phyloP scores from a whole-genome alignment of 257 asterid genomes.

The Echium plantagineum region DNA sequence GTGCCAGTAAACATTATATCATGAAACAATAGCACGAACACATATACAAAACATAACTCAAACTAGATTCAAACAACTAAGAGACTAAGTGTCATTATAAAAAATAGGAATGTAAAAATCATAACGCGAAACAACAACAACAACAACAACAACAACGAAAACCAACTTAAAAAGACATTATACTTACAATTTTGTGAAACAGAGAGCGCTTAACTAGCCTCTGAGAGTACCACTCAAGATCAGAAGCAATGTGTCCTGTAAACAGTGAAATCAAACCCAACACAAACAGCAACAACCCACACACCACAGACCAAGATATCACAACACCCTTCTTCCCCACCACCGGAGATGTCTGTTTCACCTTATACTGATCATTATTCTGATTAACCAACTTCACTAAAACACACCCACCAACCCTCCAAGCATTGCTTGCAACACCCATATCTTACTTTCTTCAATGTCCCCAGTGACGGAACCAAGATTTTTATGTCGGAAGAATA shows the following conservation, averaged over 20 bases:
- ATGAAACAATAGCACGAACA: too few relatives aligned
- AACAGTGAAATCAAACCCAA: constrained; percentile 71
- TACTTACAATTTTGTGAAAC: constrained; percentile 36
- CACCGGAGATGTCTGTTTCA: constrained; percentile 7
- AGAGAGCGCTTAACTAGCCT: constrained; percentile 43
- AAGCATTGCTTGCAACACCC: constrained; percentile 51
- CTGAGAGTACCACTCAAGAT: constrained; percentile 76
- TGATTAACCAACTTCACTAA: constrained; percentile 16
- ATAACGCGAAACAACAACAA: too few relatives aligned
- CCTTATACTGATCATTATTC: constrained; percentile 13
- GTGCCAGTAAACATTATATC: too few relatives aligned
- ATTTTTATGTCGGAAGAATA: too few relatives aligned
- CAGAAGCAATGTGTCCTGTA: constrained; percentile 78
- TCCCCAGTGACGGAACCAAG: not conserved
- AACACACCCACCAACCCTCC: constrained; percentile 31
- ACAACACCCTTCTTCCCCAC: constrained; percentile 24
- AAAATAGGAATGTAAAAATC: too few relatives aligned
- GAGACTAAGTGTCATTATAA: too few relatives aligned
- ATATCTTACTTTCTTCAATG: constrained; percentile 23
- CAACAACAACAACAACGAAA: too few relatives aligned
- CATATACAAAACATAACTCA: too few relatives aligned
- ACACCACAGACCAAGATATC: constrained; percentile 54
- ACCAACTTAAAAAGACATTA: too few relatives aligned
- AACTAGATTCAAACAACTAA: too few relatives aligned
- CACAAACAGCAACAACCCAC: constrained; percentile 56